phyloP scores from a whole-genome alignment of 208 protist species.

The Vickermania ingenoplastis region DNA sequence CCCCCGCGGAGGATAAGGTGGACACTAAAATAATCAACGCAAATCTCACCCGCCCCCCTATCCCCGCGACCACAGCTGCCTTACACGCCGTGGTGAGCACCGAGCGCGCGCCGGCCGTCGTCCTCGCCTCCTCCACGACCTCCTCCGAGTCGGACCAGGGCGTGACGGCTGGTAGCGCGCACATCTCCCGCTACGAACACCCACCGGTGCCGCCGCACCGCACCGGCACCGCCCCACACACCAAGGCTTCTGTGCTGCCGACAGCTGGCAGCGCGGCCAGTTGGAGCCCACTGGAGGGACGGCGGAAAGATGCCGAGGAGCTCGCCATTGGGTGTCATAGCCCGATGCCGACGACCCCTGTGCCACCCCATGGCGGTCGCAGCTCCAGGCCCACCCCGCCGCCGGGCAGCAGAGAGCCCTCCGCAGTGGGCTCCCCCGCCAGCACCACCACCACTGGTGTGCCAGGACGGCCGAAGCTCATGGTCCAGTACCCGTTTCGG shows the following conservation, averaged over 20 bases:
- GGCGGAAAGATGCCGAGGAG: neutral
- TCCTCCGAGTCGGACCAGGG: neutral
- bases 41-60: too few species aligned
- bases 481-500: neutral
- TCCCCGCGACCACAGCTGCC: too few species aligned
- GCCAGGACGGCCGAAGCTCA: neutral
- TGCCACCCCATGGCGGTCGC: neutral
- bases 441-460: neutral
- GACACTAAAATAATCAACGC: too few species aligned
- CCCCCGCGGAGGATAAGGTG: too few species aligned
- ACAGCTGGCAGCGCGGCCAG: neutral
- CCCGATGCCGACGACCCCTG: neutral
- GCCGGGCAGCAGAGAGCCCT: too few species aligned
- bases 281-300: neutral
- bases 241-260: neutral
- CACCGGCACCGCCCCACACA: neutral
- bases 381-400: neutral
- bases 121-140: constrained; percentile 1
- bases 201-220: neutral
- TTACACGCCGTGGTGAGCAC: too few species aligned
- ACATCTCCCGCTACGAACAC: neutral
- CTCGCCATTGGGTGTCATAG: too few species aligned
- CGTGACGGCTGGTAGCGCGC: neutral
- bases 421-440: neutral
- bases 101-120: neutral